phyloP scores from a whole-genome alignment of 352 stramenopile species.

The Bremia lactucae region DNA sequence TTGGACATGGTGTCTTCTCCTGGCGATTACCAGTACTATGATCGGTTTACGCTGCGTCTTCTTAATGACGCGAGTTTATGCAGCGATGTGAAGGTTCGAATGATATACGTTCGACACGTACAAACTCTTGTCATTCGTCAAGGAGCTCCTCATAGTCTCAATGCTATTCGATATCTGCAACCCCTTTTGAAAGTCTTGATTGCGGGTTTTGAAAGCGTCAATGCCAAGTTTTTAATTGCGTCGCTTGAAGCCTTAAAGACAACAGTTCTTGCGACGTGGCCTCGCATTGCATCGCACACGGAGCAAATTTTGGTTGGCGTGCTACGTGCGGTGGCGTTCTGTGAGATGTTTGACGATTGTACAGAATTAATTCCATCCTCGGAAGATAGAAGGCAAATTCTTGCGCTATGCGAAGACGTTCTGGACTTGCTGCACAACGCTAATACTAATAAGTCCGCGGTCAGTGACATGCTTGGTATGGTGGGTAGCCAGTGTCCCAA shows the following conservation, averaged over 20 bases:
- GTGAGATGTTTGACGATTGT: constrained; percentile 43
- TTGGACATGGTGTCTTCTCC: constrained; percentile 55
- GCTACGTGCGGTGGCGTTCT: constrained; percentile 55
- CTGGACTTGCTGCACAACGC: constrained; percentile 28
- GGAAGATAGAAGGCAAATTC: constrained; percentile 22
- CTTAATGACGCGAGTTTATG: constrained; percentile 53
- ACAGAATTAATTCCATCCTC: constrained; percentile 14
- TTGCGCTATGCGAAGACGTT: constrained; percentile 25
- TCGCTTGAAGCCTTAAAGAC: constrained; percentile 47
- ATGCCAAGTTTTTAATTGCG: constrained; percentile 34
- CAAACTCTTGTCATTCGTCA: constrained; percentile 35
- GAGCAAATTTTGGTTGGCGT: constrained; percentile 62
- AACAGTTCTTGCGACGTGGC: constrained; percentile 50
- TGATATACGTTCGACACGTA: constrained; percentile 46
- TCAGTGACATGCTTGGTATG: constrained; percentile 16
- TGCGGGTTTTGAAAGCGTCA: constrained; percentile 55
- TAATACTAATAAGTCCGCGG: constrained; percentile 6
- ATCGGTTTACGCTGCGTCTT: constrained; percentile 53
- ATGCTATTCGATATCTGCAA: constrained; percentile 66
- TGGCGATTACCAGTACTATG: constrained; percentile 49
- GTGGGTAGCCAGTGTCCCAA: constrained; percentile 15
- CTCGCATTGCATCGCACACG: constrained; percentile 51
- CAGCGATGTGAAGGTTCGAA: constrained; percentile 43
- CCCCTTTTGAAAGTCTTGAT: constrained; percentile 66
- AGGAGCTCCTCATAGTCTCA: constrained; percentile 55